Percentiles rank a stretch among this genome's conserved stretches.
These are phyloP conservation scores for Pseudomicrostroma phylloplanum DNA, from an alignment of 1,284 basidiomycete genomes.

Conservation along the genomic window DNA sequence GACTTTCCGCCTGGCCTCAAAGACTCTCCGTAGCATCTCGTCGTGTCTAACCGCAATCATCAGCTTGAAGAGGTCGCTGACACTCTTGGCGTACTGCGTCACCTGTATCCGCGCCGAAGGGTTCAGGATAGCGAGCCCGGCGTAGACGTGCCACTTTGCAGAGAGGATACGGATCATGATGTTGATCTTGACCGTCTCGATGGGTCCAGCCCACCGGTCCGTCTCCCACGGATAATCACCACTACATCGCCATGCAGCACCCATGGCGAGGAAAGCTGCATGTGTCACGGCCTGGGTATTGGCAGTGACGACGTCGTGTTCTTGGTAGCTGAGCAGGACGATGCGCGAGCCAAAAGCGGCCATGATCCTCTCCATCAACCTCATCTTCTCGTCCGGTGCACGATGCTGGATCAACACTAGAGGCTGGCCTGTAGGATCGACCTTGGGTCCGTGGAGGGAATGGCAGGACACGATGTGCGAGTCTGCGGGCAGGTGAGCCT, in stretches of 20 bases:
- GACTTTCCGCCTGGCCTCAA: constrained; percentile 68
- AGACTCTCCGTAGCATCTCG: constrained; percentile 61
- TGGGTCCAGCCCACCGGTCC: constrained; percentile 85
- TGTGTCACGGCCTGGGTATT: constrained; percentile 98
- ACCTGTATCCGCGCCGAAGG: constrained; percentile 86
- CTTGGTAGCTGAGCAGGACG: constrained; percentile 88
- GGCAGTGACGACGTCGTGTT: constrained; percentile 91
- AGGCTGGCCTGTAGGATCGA: constrained; percentile 84
- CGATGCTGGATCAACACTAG: constrained; percentile 86
- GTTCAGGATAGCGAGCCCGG: constrained; percentile 92
- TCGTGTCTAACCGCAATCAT: constrained; percentile 76
- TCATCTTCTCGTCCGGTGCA: constrained; percentile 66
- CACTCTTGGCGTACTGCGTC: constrained; percentile 72
- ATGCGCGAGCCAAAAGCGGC: constrained; percentile 71
- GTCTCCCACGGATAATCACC: constrained; percentile 90
- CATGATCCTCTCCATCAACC: constrained; percentile 76
- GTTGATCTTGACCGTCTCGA: constrained; percentile 98
- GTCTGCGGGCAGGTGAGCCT: constrained; percentile 76
- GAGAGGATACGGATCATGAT: constrained; percentile 83
- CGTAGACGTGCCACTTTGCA: constrained; percentile 98
- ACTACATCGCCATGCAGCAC: constrained; percentile 81
- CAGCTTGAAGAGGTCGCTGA: constrained; percentile 86
- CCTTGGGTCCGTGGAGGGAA: constrained; percentile 87
- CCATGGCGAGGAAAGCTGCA: constrained; percentile 96
- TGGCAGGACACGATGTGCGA: constrained; percentile 86